Evolutionary conservation across 768 basidiomycete genomes (phyloP).

Genomic region (Gautieria morchelliformis): DNA sequence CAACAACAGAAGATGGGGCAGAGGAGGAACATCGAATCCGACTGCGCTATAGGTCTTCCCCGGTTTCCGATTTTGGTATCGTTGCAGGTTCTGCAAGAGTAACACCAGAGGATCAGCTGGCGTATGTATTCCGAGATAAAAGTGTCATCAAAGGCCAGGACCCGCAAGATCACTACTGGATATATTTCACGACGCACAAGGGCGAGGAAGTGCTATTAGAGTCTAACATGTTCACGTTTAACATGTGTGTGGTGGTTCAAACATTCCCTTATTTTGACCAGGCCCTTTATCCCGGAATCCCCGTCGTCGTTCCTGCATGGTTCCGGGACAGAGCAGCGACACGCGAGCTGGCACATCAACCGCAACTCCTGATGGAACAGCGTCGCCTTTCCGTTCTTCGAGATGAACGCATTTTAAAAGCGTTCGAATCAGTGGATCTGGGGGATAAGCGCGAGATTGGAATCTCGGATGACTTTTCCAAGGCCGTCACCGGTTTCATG

Average conservation of each 20-base stretch:
- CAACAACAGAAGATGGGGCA: slow-evolving; percentile 14
- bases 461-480: not conserved
- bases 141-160: slow-evolving; percentile 28
- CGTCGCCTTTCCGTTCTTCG: slow-evolving; percentile 3
- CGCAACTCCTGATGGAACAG: not conserved
- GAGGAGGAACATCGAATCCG: slow-evolving; percentile 20
- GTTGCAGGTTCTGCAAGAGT: slow-evolving; percentile 27
- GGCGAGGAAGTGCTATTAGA: too few species aligned
- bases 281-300: slow-evolving; percentile 2
- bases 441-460: not conserved
- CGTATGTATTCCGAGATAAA: slow-evolving; percentile 20
- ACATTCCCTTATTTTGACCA: slow-evolving; percentile 11
- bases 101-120: slow-evolving; percentile 26
- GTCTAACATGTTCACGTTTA: too few species aligned
- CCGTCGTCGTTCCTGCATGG: slow-evolving; percentile 10
- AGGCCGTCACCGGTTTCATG: not conserved
- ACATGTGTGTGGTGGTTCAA: slow-evolving; percentile 22
- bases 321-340: slow-evolving; percentile 8
- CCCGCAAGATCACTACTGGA: too few species aligned
- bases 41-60: slow-evolving; percentile 27
- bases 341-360: not conserved
- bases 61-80: slow-evolving; percentile 39
- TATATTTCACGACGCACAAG: too few species aligned
- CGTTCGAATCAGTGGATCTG: not conserved
- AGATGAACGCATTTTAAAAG: not conserved